phyloP scores from a whole-genome alignment of 2,329 filamentous ascomycete genomes.

The Penicillium sp. region DNA sequence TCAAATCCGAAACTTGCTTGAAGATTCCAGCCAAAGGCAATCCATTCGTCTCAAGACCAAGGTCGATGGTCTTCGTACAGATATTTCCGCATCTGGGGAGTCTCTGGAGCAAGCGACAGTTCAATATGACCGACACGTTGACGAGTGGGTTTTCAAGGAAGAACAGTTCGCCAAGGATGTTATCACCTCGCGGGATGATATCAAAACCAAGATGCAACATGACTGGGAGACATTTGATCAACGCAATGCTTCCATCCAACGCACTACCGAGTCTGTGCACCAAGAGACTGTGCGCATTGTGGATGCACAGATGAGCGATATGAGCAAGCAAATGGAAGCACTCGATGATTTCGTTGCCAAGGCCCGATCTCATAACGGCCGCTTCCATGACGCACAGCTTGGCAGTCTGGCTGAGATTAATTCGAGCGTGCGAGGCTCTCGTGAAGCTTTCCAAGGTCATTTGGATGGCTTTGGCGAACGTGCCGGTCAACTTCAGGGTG shows the following conservation, averaged over 20 bases:
- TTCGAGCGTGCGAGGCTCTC: conserved; percentile 69
- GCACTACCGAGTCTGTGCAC: conserved; percentile 82
- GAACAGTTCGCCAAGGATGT: conserved; percentile 69
- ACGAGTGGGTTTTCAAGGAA: conserved; percentile 70
- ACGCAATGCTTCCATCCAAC: conserved; percentile 79
- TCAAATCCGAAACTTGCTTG: conserved; percentile 77
- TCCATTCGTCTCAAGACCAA: conserved; percentile 67
- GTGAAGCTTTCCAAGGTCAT: conserved; percentile 67
- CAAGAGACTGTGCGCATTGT: conserved; percentile 87
- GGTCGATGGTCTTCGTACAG: conserved; percentile 62
- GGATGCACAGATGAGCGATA: conserved; percentile 81
- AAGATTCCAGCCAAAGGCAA: conserved; percentile 70
- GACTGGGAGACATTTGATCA: conserved; percentile 83
- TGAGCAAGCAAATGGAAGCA: conserved; percentile 83
- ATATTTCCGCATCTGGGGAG: conserved; percentile 64
- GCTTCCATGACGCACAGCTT: conserved; percentile 69
- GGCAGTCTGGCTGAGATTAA: conserved; percentile 67
- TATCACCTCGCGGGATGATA: conserved; percentile 68
- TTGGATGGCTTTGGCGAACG: conserved; percentile 68
- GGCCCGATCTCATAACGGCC: conserved; percentile 75
- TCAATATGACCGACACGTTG: conserved; percentile 69
- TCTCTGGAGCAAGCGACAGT: conserved; percentile 65
- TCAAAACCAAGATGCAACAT: conserved; percentile 80
- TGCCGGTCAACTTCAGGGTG: conserved; percentile 66
- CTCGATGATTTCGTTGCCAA: conserved; percentile 87